A percentile compares a stretch with the other conserved stretches of the same genome.
Conservation (phyloP, 805 yeast genomes). For the Cyberlindnera maritima region DNA sequence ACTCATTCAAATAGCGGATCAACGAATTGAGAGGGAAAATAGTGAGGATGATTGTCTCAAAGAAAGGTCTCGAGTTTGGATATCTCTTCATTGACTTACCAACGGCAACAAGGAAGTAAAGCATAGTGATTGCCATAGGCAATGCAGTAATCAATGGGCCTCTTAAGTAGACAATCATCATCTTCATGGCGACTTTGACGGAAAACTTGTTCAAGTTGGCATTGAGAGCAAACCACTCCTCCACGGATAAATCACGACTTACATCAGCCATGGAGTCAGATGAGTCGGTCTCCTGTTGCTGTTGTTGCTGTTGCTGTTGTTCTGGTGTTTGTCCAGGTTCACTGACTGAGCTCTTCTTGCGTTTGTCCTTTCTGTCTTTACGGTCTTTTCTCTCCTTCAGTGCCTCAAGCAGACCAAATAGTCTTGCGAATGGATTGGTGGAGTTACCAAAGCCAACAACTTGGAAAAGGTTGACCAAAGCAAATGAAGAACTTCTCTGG, state of each 20-base stretch:
- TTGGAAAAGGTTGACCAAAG: constrained; percentile 72
- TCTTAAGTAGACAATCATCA: constrained; percentile 58
- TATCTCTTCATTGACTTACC: constrained; percentile 50
- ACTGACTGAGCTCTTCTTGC: constrained; percentile 14
- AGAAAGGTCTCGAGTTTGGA: constrained; percentile 46
- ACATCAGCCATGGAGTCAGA: constrained; percentile 1
- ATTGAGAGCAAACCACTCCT: constrained; percentile 56
- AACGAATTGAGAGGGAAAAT: constrained; percentile 70
- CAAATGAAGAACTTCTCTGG: constrained; percentile 72
- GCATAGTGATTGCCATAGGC: constrained; percentile 75
- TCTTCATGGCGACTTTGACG: constrained; percentile 64
- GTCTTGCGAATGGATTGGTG: constrained; percentile 69
- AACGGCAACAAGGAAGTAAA: constrained; percentile 65
- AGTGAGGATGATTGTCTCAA: constrained; percentile 49
- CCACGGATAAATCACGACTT: constrained; percentile 12
- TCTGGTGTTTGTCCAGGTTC: neutral
- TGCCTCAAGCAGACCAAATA: constrained; percentile 70
- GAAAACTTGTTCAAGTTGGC: constrained; percentile 50
- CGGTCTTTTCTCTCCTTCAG: constrained; percentile 69
- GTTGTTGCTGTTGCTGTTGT: neutral
- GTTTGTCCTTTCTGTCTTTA: constrained; percentile 59
- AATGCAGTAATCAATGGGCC: constrained; percentile 69
- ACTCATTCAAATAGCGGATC: constrained; percentile 59
- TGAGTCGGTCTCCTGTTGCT: neutral
- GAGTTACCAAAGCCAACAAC: constrained; percentile 77